phyloP scores from a whole-genome alignment of 2,329 filamentous ascomycete species.

The Gliomastix tumulicola region DNA sequence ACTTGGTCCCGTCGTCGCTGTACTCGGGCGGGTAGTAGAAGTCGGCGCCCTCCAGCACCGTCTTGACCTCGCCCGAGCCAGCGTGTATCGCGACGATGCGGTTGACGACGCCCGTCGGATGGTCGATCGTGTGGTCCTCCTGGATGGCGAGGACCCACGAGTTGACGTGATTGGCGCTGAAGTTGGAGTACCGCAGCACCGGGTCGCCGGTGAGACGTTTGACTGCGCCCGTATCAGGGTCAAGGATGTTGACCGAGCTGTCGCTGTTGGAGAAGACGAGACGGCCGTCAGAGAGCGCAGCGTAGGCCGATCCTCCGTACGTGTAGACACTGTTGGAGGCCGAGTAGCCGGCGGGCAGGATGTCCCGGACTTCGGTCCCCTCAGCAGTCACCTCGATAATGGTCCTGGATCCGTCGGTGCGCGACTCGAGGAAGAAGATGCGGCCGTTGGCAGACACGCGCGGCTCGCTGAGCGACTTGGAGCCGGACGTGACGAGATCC shows the following conservation, averaged over 20 bases:
- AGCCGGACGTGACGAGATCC: slow-evolving; percentile 26
- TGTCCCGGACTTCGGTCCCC: slow-evolving; percentile 18
- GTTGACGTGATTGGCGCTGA: slow-evolving; percentile 28
- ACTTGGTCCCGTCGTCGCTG: slow-evolving; percentile 33
- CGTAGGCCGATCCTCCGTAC: slow-evolving; percentile 41
- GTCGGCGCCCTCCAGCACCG: slow-evolving; percentile 36
- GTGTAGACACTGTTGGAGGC: slow-evolving; percentile 41
- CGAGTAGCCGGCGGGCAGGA: slow-evolving; percentile 35
- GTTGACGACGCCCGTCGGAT: slow-evolving; percentile 22
- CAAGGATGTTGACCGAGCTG: slow-evolving; percentile 32
- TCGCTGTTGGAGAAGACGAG: slow-evolving; percentile 40
- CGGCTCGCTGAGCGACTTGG: slow-evolving; percentile 21
- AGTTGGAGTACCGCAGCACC: slow-evolving; percentile 36
- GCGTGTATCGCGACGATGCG: slow-evolving; percentile 31
- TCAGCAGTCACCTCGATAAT: slow-evolving; percentile 33
- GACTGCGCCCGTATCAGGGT: slow-evolving; percentile 25
- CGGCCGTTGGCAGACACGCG: slow-evolving; percentile 24
- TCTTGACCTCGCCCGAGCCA: slow-evolving; percentile 29
- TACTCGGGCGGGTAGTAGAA: slow-evolving; percentile 46
- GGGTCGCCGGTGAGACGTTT: slow-evolving; percentile 19
- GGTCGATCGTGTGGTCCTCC: slow-evolving; percentile 37
- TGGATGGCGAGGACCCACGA: slow-evolving; percentile 42
- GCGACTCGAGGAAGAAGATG: slow-evolving; percentile 28
- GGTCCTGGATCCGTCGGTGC: slow-evolving; percentile 29
- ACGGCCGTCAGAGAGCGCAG: slow-evolving; percentile 25